These are phyloP conservation scores for Geotrichum reessii DNA, from an alignment of 1,139 yeast genomes.

Conservation along the genomic window DNA sequence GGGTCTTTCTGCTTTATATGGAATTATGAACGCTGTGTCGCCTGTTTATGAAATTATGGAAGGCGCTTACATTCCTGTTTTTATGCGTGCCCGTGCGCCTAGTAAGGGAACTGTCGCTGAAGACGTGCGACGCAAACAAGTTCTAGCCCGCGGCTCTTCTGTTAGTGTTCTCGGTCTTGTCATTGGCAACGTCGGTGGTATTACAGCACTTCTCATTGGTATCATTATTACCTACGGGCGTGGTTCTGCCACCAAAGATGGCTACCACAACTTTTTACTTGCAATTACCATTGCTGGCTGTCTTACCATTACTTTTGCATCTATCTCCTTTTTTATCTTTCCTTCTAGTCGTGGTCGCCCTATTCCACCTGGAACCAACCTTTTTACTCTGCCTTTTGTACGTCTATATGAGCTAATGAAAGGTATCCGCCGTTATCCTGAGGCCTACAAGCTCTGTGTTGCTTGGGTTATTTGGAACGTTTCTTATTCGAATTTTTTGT, in stretches of 20 bases:
- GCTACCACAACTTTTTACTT: conserved; percentile 37
- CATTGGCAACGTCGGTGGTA: conserved; percentile 41
- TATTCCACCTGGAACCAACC: conserved; percentile 31
- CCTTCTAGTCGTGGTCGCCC: conserved; percentile 37
- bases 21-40: conserved; percentile 35
- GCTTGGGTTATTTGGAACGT: conserved; percentile 47
- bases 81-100: conserved; percentile 38
- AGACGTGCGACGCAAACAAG: conserved; percentile 31
- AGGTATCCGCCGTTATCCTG: conserved; percentile 36
- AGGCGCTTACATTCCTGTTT: conserved; percentile 43
- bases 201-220: conserved; percentile 41
- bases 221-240: conserved; percentile 39
- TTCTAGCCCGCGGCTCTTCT: conserved; percentile 37
- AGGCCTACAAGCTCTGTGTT: conserved; percentile 41
- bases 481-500: conserved; percentile 38
- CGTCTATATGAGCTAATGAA: conserved; percentile 33
- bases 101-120: conserved; percentile 29
- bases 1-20: conserved; percentile 37
- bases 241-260: conserved; percentile 34
- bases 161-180: conserved; percentile 43
- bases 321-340: conserved; percentile 34
- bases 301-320: conserved; percentile 35
- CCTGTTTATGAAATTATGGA: conserved; percentile 41
- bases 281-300: conserved; percentile 44
- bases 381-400: conserved; percentile 33